Evolutionary conservation across 176 grass and related monocot genomes (phyloP).

Genomic region (Cenchrus americanus): DNA sequence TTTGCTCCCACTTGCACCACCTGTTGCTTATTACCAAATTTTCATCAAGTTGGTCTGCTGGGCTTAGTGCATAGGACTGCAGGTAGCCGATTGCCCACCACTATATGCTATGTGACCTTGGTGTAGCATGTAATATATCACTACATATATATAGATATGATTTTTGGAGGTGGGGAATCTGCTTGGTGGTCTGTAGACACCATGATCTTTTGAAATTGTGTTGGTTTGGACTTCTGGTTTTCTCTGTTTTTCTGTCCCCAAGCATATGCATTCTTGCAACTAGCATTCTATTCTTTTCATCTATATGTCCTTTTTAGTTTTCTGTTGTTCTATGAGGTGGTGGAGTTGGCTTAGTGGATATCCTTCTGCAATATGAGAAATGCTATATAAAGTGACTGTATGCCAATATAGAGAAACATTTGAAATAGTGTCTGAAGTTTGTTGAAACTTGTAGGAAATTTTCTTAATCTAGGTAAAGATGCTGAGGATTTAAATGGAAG

Average conservation of each 20-base stretch:
- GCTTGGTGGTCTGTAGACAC: background rate
- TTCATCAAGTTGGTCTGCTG: slow-evolving; percentile 31
- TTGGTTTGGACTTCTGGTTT: background rate
- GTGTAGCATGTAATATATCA: slow-evolving; percentile 21
- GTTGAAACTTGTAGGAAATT: background rate
- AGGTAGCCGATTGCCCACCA: slow-evolving; percentile 7
- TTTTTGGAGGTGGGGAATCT: background rate
- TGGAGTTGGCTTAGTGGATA: slow-evolving; percentile 25
- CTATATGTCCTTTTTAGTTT: background rate
- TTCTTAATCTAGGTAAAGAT: background rate
- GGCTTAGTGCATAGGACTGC: slow-evolving; percentile 14
- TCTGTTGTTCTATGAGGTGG: slow-evolving; percentile 9
- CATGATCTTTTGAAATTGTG: slow-evolving; percentile 22
- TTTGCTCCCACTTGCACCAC: slow-evolving; percentile 4
- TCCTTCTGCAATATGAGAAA: background rate
- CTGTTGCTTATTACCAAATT: slow-evolving; percentile 2
- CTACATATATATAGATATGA: background rate
- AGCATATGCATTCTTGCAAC: slow-evolving; percentile 11
- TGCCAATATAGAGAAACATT: background rate
- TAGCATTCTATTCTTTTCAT: background rate
- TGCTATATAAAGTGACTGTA: slow-evolving; percentile 4
- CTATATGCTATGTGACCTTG: slow-evolving; percentile 21
- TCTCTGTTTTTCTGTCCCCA: slow-evolving; percentile 1
- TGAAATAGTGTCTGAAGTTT: slow-evolving; percentile 18
- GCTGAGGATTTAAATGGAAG: background rate